Conservation (phyloP, 2,329 filamentous ascomycete species). For the Cytospora paraplurivora region DNA sequence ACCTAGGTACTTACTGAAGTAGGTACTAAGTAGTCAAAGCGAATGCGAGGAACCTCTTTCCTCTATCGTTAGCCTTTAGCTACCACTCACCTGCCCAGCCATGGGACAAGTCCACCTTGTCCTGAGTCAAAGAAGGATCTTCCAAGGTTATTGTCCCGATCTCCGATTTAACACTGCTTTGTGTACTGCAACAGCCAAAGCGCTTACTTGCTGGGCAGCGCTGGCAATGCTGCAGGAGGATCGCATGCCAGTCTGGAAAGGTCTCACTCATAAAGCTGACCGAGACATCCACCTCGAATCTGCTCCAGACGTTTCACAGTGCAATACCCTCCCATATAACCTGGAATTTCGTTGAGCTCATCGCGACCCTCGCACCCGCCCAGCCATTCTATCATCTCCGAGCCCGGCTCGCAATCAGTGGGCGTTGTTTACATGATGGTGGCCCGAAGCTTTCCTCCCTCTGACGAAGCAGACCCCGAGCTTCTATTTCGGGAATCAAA, state of each 20-base stretch:
- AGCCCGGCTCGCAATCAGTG: not conserved
- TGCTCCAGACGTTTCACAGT: conserved; percentile 18
- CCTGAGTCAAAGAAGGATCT: conserved; percentile 11
- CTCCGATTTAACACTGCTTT: conserved; percentile 6
- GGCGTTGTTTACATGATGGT: conserved; percentile 10
- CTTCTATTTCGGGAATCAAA: conserved; percentile 22
- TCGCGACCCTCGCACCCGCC: not conserved
- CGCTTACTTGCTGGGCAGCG: not conserved
- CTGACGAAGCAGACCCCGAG: conserved; percentile 3
- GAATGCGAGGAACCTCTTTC: not conserved
- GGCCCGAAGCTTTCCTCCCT: conserved; percentile 4
- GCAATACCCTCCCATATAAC: conserved; percentile 21
- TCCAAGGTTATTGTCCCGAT: not conserved
- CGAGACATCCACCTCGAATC: conserved; percentile 16
- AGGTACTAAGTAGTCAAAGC: not conserved
- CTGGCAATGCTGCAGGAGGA: conserved; percentile 9
- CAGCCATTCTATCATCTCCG: not conserved
- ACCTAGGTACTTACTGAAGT: too few relatives aligned
- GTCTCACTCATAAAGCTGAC: conserved; percentile 16
- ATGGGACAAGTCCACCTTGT: not conserved
- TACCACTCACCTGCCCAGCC: not conserved
- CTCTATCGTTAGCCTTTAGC: not conserved
- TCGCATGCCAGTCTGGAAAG: conserved; percentile 13
- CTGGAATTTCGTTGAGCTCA: conserved; percentile 10
- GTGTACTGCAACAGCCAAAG: conserved; percentile 11